Percentiles rank a stretch among this genome's conserved stretches.
phyloP scores from a whole-genome alignment of 345 rosid species.

The Eucalyptus pauciflora region DNA sequence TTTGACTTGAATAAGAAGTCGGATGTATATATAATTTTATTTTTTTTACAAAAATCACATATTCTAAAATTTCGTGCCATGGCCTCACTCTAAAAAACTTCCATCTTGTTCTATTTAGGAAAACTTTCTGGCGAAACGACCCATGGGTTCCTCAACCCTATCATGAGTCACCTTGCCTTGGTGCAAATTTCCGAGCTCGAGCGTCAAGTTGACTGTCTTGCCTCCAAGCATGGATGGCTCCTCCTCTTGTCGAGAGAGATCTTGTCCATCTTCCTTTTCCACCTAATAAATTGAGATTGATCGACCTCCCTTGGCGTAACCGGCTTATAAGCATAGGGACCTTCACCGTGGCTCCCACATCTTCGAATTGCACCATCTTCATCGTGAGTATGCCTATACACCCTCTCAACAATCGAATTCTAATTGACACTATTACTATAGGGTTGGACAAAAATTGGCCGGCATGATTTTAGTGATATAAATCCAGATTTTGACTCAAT shows the following conservation, averaged over 20 bases:
- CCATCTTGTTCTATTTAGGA: background rate
- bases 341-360: no score
- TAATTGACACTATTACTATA: no score
- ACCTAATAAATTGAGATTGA: background rate
- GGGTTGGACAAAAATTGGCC: no score
- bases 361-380: no score
- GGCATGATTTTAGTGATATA: no score
- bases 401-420: no score
- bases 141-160: background rate
- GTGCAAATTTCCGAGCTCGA: background rate
- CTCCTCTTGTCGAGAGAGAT: background rate
- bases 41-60: background rate
- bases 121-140: background rate
- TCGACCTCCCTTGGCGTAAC: accelerated
- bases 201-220: background rate
- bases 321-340: background rate
- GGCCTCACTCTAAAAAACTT: background rate
- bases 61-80: no score
- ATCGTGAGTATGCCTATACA: no score
- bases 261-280: background rate
- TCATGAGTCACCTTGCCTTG: background rate
- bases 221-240: background rate
- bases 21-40: no score
- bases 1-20: no score
- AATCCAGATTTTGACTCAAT: background rate